phyloP scores from a whole-genome alignment of 2,329 filamentous ascomycete species.

The Stachybotrys elegans region DNA sequence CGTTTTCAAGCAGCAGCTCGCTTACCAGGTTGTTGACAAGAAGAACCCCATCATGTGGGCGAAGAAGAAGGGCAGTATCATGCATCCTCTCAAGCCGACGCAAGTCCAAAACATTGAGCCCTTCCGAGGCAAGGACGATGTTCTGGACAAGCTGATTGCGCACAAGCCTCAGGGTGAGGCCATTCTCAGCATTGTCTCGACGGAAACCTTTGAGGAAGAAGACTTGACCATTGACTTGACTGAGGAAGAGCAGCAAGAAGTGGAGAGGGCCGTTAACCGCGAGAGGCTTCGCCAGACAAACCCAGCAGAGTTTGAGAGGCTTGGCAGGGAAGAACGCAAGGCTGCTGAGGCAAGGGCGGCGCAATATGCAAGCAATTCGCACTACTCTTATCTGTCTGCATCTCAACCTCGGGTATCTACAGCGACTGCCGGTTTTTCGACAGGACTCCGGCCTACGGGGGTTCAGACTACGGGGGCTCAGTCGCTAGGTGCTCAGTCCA shows the following conservation, averaged over 20 bases:
- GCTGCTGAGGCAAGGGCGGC: too few relatives aligned
- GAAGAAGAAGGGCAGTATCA: slow-evolving; percentile 48
- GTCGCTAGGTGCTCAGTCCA: too few relatives aligned
- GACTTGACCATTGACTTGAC: slow-evolving; percentile 53
- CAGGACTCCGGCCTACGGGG: too few relatives aligned
- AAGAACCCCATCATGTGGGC: slow-evolving; percentile 69
- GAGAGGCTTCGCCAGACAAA: slow-evolving; percentile 26
- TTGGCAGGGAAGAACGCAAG: too few relatives aligned
- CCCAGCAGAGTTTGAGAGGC: slow-evolving; percentile 23
- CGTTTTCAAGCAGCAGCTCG: slow-evolving; percentile 78
- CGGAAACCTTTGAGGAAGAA: slow-evolving; percentile 69
- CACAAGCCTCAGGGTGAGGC: slow-evolving; percentile 26
- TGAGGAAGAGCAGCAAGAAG: slow-evolving; percentile 54
- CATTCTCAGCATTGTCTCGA: slow-evolving; percentile 57
- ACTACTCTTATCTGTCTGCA: too few relatives aligned
- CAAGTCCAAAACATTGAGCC: slow-evolving; percentile 44
- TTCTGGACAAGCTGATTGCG: slow-evolving; percentile 47
- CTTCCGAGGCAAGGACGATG: slow-evolving; percentile 56
- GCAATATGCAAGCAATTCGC: too few relatives aligned
- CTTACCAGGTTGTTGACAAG: slow-evolving; percentile 76
- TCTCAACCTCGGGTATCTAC: too few relatives aligned
- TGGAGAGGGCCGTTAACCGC: slow-evolving; percentile 33
- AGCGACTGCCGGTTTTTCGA: too few relatives aligned
- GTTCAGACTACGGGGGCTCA: too few relatives aligned
- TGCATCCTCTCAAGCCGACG: slow-evolving; percentile 53